phyloP scores from a whole-genome alignment of 2,329 filamentous ascomycete species.

The Verticillium tricorpus region DNA sequence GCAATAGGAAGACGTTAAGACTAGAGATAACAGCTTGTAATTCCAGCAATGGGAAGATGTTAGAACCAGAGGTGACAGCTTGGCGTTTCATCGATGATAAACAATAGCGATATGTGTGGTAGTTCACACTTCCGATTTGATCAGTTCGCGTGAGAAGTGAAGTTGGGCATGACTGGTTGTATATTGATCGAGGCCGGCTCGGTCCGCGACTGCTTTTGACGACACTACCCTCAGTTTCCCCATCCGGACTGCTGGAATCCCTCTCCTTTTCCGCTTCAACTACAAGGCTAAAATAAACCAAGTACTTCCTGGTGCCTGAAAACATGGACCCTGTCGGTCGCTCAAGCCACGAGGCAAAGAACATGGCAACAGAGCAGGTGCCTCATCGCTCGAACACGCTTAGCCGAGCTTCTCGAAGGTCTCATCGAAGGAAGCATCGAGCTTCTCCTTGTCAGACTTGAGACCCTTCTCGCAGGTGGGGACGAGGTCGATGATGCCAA shows the following conservation, averaged over 20 bases:
- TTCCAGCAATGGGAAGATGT: too few relatives aligned
- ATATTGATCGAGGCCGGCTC: neutral
- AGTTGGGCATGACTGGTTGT: neutral
- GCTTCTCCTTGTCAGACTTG: constrained; percentile 3
- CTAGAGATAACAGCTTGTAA: too few relatives aligned
- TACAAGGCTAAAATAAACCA: neutral
- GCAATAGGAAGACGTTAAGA: too few relatives aligned
- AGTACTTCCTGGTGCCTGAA: too few relatives aligned
- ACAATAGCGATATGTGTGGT: too few relatives aligned
- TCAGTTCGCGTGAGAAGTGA: neutral
- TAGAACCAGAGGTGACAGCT: too few relatives aligned
- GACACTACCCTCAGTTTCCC: neutral
- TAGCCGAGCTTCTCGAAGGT: neutral
- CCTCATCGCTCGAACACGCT: too few relatives aligned
- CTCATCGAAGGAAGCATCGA: neutral
- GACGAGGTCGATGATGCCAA: constrained; percentile 11
- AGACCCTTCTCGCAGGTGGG: constrained; percentile 12
- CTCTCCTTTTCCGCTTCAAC: too few relatives aligned
- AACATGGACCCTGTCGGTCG: too few relatives aligned
- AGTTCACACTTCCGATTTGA: too few relatives aligned
- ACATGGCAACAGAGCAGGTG: too few relatives aligned
- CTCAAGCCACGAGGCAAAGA: neutral
- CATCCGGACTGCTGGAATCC: neutral
- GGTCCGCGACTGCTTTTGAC: neutral
- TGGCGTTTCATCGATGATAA: too few relatives aligned